Conservation (phyloP, 23 red algal genomes). For the Gracilaria domingensis region DNA sequence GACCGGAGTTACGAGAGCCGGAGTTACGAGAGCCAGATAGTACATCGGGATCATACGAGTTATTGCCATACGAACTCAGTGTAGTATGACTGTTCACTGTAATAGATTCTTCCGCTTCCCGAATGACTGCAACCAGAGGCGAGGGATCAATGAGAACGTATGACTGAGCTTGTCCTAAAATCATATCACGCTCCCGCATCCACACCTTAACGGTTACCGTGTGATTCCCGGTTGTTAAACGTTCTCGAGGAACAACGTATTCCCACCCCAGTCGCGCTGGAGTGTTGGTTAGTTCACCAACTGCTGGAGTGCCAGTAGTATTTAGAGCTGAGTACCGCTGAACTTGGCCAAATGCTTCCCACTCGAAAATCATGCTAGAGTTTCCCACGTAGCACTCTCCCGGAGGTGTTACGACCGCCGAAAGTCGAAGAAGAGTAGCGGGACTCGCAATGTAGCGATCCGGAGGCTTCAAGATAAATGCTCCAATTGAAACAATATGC, state of each 20-base stretch:
- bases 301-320: slow-evolving; percentile 41
- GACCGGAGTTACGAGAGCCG: too few relatives aligned
- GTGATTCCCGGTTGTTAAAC: slow-evolving; percentile 48
- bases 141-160: slow-evolving; percentile 52
- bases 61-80: slow-evolving; percentile 43
- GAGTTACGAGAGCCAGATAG: slow-evolving; percentile 20
- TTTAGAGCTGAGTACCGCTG: slow-evolving; percentile 52
- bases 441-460: slow-evolving; percentile 48
- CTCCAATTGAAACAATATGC: slow-evolving; percentile 71
- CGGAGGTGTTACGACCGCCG: slow-evolving; percentile 57
- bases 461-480: slow-evolving; percentile 45
- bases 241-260: slow-evolving; percentile 63
- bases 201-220: slow-evolving; percentile 64
- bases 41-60: slow-evolving; percentile 76
- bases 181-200: slow-evolving; percentile 22
- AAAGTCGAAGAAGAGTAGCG: slow-evolving; percentile 62
- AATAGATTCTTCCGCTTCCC: slow-evolving; percentile 52
- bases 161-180: slow-evolving; percentile 56
- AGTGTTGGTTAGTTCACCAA: slow-evolving; percentile 48
- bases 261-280: slow-evolving; percentile 79
- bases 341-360: slow-evolving; percentile 58
- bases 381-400: slow-evolving; percentile 59
- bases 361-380: slow-evolving; percentile 74
- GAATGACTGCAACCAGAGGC: slow-evolving; percentile 60
- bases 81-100: slow-evolving; percentile 55